Evolutionary conservation across 1,139 yeast genomes (phyloP), one percentile per base, ranked within the genome.

Genomic region (Yamadazyma spencermartinsiae): DNA sequence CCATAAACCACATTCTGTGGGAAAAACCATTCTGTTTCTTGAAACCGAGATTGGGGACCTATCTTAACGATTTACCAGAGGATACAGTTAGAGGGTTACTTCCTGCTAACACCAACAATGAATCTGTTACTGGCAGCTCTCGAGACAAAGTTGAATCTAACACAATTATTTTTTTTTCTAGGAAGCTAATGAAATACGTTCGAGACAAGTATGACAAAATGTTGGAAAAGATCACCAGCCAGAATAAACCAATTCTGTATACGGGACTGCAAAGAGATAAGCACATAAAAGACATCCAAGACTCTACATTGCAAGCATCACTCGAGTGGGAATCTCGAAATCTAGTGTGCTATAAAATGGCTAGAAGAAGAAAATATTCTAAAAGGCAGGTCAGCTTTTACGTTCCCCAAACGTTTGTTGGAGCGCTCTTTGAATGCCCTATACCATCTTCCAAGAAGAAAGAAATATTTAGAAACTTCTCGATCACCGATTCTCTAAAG

Each of bases 341-440:
- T 37, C 52, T 74, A 25, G 65, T 60, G 12, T 82, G 88, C 46
- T 82, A 72, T 51, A 79, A 82, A 44, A 60, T 82, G 45, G 86
- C 88, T 1, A 65, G 92, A 43, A 62, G 82, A 23, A 76, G 76
- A 51, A 74, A 78, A 50, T 84, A 80, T 50, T 79, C 81, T 1
- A 56, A 57, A 24, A 62, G 84, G 34, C 58, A 70, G 17, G 46
- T 76, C 25, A 66, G 75, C 5, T 56, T 81, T 14, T 82, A 72
- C 50, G 60, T 79, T 18, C 88, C 90, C 0, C 65, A 69, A 32
- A 72, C 83, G 0, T 73, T 78, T 57, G 77, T 85, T 1, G 94
- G 94, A 4, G 90, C 82, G 0, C 48, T 85, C 6, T 85, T 72
- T 54, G 72, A 73, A 45, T 81, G 87, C 50, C 63, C 72, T 2